These are phyloP conservation scores for Diplodia sapinea DNA, from an alignment of 2,329 filamentous ascomycete species.

Conservation along the genomic window DNA sequence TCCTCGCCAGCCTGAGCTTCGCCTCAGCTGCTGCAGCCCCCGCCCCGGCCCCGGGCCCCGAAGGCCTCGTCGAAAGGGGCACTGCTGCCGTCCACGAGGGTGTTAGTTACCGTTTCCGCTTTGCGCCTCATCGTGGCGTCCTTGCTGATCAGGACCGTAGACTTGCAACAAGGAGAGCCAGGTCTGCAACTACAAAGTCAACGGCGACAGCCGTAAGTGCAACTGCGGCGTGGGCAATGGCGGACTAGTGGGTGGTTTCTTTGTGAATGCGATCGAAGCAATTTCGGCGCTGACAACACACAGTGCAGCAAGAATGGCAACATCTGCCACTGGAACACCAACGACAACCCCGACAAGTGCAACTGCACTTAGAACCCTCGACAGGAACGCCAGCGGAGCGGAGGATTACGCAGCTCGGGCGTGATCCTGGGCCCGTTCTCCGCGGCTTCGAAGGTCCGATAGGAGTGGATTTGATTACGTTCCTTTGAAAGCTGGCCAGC, in stretches of 20 bases:
- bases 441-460: not conserved
- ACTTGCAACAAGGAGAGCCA: not conserved
- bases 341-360: not conserved
- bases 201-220: not conserved
- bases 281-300: not conserved
- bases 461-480: not conserved
- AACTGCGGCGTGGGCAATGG: not conserved
- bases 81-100: not conserved
- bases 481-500: not conserved
- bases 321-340: not conserved
- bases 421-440: not conserved
- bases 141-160: not conserved
- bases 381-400: not conserved
- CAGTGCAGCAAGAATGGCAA: not conserved
- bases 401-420: not conserved
- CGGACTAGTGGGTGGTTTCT: not conserved
- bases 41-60: not conserved
- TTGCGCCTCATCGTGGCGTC: rapidly evolving
- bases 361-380: not conserved
- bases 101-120: not conserved
- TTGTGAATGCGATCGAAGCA: not conserved
- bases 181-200: not conserved
- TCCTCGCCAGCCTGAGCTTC: not conserved
- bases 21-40: not conserved
- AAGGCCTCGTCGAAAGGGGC: not conserved